Conservation (phyloP, 2,329 filamentous ascomycete species). For the Xylariaceae sp. region DNA sequence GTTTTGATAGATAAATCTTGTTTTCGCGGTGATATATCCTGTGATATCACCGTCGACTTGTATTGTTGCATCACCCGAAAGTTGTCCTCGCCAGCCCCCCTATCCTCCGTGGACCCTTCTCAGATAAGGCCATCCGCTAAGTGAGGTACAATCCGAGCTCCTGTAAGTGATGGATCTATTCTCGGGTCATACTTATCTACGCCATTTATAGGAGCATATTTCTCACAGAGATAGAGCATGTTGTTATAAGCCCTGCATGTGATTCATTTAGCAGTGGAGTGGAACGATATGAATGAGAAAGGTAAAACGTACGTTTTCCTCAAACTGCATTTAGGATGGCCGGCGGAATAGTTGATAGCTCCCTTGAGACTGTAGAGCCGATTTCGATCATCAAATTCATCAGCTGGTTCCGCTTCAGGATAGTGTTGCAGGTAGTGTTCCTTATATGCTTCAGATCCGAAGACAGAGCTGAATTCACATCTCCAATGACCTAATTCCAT, state of each 20-base stretch:
- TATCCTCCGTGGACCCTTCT: too few relatives aligned
- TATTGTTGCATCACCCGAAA: too few relatives aligned
- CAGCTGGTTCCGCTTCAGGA: constrained; percentile 19
- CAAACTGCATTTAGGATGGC: constrained; percentile 28
- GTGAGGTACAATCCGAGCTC: too few relatives aligned
- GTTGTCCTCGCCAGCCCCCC: too few relatives aligned
- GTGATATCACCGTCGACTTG: too few relatives aligned
- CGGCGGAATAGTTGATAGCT: constrained; percentile 25
- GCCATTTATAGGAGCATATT: constrained; percentile 42
- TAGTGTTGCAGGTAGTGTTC: constrained; percentile 13
- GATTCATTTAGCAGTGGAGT: too few relatives aligned
- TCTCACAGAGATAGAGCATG: constrained; percentile 42
- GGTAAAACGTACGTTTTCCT: constrained; percentile 29
- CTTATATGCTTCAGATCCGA: constrained; percentile 20
- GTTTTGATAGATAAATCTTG: too few relatives aligned
- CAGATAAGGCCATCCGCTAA: too few relatives aligned
- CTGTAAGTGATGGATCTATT: too few relatives aligned
- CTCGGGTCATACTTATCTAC: too few relatives aligned
- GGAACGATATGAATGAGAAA: too few relatives aligned
- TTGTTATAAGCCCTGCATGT: constrained; percentile 39
- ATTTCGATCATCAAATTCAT: constrained; percentile 27
- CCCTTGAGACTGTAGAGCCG: constrained; percentile 25
- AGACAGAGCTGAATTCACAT: constrained; percentile 18
- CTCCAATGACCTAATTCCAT: constrained; percentile 24
- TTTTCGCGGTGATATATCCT: too few relatives aligned